Percentiles rank a stretch among this genome's conserved stretches.
phyloP scores from a whole-genome alignment of 2,329 filamentous ascomycete genomes.

The Fusarium oligoseptatum region DNA sequence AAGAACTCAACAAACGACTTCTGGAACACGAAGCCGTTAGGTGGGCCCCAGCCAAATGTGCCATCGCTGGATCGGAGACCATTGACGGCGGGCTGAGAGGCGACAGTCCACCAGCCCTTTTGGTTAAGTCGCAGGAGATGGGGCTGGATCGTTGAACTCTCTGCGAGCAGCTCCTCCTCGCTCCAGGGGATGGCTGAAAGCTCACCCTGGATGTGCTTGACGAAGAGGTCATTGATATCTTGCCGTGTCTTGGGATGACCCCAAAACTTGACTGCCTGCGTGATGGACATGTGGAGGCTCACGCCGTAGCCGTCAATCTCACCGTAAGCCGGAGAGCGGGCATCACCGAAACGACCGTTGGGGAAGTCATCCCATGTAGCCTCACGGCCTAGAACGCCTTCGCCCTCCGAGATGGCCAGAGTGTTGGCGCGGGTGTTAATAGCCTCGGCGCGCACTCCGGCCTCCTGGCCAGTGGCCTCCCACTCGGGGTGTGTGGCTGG shows the following conservation, averaged over 20 bases:
- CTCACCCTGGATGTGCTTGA: conserved; percentile 82
- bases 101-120: conserved; percentile 95
- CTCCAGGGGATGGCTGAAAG: conserved; percentile 91
- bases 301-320: conserved; percentile 99
- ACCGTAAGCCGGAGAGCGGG: conserved; percentile 91
- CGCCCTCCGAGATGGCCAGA: conserved; percentile 92
- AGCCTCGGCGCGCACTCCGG: conserved; percentile 78
- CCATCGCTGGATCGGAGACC: conserved; percentile 81
- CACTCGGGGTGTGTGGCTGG: conserved; percentile 71
- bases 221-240: conserved; percentile 86
- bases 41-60: conserved; percentile 93
- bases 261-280: conserved; percentile 87
- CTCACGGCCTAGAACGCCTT: conserved; percentile 89
- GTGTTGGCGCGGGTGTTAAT: conserved; percentile 87
- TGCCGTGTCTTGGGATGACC: conserved; percentile 76
- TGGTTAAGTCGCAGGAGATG: conserved; percentile 82
- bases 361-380: conserved; percentile 99
- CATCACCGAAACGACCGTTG: conserved; percentile 95
- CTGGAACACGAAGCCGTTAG: conserved; percentile 95
- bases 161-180: conserved; percentile 86
- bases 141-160: conserved; percentile 84
- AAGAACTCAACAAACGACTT: conserved; percentile 99
- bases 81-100: conserved; percentile 94
- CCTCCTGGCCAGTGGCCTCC: conserved; percentile 82
- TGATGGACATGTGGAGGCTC: conserved; percentile 90